Conservation (phyloP, 1,139 yeast species). For the Wickerhamomyces sp. region DNA sequence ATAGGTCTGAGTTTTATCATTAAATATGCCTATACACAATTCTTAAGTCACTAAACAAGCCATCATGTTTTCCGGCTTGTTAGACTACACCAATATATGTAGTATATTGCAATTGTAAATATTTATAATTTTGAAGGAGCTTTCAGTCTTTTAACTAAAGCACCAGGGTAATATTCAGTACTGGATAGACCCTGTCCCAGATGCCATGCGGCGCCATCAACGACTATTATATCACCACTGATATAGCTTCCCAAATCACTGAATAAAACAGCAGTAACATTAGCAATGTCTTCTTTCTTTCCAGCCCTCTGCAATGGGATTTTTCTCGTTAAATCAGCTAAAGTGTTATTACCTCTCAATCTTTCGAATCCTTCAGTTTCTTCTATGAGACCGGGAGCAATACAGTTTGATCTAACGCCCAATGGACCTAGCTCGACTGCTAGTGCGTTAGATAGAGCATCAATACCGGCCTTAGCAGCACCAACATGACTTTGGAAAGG, state of each 20-base stretch:
- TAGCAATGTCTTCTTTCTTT: constrained; percentile 74
- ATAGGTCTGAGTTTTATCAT: not conserved
- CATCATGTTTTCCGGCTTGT: no score
- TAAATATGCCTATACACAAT: no score
- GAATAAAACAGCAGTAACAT: constrained; percentile 78
- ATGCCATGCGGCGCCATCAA: constrained; percentile 94
- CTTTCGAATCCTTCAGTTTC: constrained; percentile 79
- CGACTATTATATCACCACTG: constrained; percentile 74
- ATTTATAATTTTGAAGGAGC: constrained; percentile 26
- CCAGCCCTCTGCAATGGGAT: constrained; percentile 83
- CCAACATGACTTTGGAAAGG: constrained; percentile 86
- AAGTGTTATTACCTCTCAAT: constrained; percentile 41
- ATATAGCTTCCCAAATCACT: constrained; percentile 78
- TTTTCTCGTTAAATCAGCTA: constrained; percentile 34
- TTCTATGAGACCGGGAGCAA: constrained; percentile 85
- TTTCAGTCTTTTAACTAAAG: constrained; percentile 25
- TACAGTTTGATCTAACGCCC: constrained; percentile 74
- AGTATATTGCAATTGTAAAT: no score
- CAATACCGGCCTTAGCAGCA: constrained; percentile 93
- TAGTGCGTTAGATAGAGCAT: constrained; percentile 73
- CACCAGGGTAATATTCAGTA: constrained; percentile 35
- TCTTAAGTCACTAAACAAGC: no score
- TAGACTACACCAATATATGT: no score
- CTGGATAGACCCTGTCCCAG: constrained; percentile 45
- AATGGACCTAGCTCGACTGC: constrained; percentile 89